Base-by-base conservation (phyloP, 139 green algal species). In the Picochlorum sp. region DNA sequence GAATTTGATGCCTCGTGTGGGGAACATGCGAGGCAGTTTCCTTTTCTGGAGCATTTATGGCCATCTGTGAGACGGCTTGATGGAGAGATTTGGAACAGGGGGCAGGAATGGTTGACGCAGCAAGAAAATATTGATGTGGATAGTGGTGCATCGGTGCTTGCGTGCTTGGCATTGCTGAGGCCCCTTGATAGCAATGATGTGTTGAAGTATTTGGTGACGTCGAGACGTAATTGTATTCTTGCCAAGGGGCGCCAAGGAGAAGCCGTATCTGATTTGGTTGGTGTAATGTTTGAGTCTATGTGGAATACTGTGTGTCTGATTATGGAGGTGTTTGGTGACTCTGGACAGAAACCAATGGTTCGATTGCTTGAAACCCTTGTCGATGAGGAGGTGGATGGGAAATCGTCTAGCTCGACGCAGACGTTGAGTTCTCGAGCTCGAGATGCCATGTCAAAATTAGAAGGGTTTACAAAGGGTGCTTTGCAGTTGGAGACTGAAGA, bases 31-130 rank as follows among this genome's bases (percentile, higher is more conserved):
- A 59, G 20, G 51, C 72, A 68, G 11, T 98, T 98, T 74, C 91
- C 92, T 3, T 78, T 98, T 56, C 68, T 98, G 34, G 56, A 74
- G 9, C 86, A 95, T 62, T 86, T 95, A 61, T 97, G 90, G 91
- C 86, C 86, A 5, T 63, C 82, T 6, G 80, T 97, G n/a, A 65
- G 82, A 26, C 90, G 89, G 61, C 89, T 98, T 70, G 81, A 78
- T 61, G 51, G 34, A n/a, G 84, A 96, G 54, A 83, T 92, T 4
- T 60, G 74, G 23, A 74, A 80, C 9, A 45, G 55, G 1, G 76
- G 76, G n/a, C 38, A 45, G 11, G 55, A 68, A 4, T 64, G 68
- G 49, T 76, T 92, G 45, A 58, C 30, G 1, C 47, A 64, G 6
- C n/a, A 59, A 4, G 63, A 81, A 9, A 21, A 24, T 20, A 54